These are phyloP conservation scores for Hypoxylon sp. DNA, from an alignment of 2,329 filamentous ascomycete species.

Conservation along the genomic window DNA sequence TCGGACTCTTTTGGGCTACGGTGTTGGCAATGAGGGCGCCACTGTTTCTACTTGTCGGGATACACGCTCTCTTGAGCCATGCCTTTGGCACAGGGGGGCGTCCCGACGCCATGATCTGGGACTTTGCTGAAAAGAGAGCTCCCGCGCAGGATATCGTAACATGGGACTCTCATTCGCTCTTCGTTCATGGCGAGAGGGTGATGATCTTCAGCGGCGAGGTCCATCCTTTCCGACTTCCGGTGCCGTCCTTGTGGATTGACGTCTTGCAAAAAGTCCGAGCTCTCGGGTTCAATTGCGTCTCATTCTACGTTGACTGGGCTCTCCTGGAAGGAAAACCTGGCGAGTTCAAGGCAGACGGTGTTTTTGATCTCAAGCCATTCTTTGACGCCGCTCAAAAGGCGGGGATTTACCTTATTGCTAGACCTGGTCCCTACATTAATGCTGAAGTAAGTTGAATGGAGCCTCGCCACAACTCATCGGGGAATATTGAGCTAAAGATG, in stretches of 20 bases:
- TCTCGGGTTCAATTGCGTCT: conserved; percentile 83
- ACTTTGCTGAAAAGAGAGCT: conserved; percentile 32
- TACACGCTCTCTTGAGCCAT: conserved; percentile 40
- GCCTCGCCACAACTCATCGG: neutral
- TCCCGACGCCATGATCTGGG: conserved; percentile 36
- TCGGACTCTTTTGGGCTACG: conserved; percentile 9
- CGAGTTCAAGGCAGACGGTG: conserved; percentile 76
- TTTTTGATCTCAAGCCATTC: conserved; percentile 81
- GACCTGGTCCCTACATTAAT: conserved; percentile 83
- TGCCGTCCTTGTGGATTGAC: conserved; percentile 72
- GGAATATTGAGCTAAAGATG: neutral
- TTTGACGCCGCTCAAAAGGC: conserved; percentile 80
- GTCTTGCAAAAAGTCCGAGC: conserved; percentile 87
- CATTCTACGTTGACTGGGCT: conserved; percentile 86
- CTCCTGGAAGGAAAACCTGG: conserved; percentile 81
- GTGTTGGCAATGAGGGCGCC: conserved; percentile 39
- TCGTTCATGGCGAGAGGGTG: conserved; percentile 75
- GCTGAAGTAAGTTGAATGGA: conserved; percentile 71
- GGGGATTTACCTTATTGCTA: conserved; percentile 80
- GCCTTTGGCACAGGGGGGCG: conserved; percentile 34
- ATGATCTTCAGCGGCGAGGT: conserved; percentile 78
- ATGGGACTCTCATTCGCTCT: conserved; percentile 77
- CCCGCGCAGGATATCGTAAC: conserved; percentile 61
- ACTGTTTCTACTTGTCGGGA: conserved; percentile 31
- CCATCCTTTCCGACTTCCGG: conserved; percentile 70